phyloP scores from a whole-genome alignment of 208 protist species.

The Naegleria lovaniensis region DNA sequence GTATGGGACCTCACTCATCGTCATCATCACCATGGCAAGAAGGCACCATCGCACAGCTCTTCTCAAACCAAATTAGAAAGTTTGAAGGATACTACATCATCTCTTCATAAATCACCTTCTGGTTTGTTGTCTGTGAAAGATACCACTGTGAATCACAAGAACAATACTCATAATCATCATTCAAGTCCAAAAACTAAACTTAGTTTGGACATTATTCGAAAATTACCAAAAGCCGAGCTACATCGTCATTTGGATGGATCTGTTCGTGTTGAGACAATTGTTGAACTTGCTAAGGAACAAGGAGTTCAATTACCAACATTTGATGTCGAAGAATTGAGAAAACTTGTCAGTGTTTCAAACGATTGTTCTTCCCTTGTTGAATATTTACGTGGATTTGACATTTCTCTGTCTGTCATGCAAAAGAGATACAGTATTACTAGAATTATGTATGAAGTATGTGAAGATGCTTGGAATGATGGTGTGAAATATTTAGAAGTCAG shows the following conservation, averaged over 20 bases:
- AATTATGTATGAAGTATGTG: constrained; percentile 55
- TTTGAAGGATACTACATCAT: neutral
- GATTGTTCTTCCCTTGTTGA: constrained; percentile 47
- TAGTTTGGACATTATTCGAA: constrained; percentile 14
- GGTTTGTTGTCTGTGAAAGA: neutral
- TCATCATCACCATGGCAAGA: neutral
- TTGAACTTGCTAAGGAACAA: constrained; percentile 41
- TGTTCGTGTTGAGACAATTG: constrained; percentile 46
- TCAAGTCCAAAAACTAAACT: neutral
- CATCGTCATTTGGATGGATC: constrained; percentile 47
- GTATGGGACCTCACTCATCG: neutral
- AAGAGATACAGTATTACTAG: constrained; percentile 47
- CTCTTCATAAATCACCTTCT: neutral
- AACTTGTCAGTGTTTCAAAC: constrained; percentile 44
- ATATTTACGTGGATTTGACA: constrained; percentile 53
- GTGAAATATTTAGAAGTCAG: constrained; percentile 13
- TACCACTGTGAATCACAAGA: neutral
- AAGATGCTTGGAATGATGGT: constrained; percentile 40
- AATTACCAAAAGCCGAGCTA: neutral
- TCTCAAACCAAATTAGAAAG: too few species aligned
- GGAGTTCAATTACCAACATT: constrained; percentile 38
- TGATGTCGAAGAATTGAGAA: constrained; percentile 39
- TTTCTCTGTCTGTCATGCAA: constrained; percentile 49
- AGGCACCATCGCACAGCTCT: too few species aligned
- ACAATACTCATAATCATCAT: neutral